phyloP scores from a whole-genome alignment of 805 yeast species.

The Teunomyces lycoperdinae region DNA sequence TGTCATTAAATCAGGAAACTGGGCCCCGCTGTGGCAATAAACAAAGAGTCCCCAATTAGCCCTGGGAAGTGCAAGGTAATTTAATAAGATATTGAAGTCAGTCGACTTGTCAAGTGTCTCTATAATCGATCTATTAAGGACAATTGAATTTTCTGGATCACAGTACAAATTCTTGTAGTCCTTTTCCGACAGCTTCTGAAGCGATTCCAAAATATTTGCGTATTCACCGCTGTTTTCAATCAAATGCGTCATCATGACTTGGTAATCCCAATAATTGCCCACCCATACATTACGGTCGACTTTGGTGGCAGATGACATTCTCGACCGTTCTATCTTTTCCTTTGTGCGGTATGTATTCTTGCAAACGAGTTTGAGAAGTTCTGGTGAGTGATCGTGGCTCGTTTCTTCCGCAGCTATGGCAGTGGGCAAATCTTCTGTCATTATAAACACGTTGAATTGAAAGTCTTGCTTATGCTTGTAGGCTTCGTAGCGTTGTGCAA shows the following conservation, averaged over 20 bases:
- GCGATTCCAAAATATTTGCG: slow-evolving; percentile 1
- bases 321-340: slow-evolving; percentile 79
- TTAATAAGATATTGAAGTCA: slow-evolving; percentile 6
- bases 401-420: slow-evolving; percentile 12
- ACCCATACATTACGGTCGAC: slow-evolving; percentile 62
- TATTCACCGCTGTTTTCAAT: slow-evolving; percentile 10
- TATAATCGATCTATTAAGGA: slow-evolving; percentile 18
- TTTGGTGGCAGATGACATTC: slow-evolving; percentile 77
- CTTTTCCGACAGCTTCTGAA: slow-evolving; percentile 3
- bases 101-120: slow-evolving; percentile 4
- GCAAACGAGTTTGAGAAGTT: slow-evolving; percentile 39
- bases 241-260: slow-evolving; percentile 28
- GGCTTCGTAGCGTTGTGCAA: slow-evolving; percentile 34
- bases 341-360: slow-evolving; percentile 64
- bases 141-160: slow-evolving; percentile 50
- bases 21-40: slow-evolving; percentile 58
- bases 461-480: slow-evolving; percentile 2
- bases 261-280: slow-evolving; percentile 79
- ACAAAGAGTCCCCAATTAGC: slow-evolving; percentile 55
- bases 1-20: slow-evolving; percentile 47
- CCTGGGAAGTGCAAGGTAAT: slow-evolving; percentile 42
- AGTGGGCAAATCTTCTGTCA: slow-evolving; percentile 9
- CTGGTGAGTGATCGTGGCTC: slow-evolving; percentile 1
- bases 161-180: slow-evolving; percentile 34
- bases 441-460: slow-evolving; percentile 21